Evolutionary conservation across 345 rosid genomes (phyloP), one percentile per base, ranked within the genome.

Genomic region (Trapa bicornis): DNA sequence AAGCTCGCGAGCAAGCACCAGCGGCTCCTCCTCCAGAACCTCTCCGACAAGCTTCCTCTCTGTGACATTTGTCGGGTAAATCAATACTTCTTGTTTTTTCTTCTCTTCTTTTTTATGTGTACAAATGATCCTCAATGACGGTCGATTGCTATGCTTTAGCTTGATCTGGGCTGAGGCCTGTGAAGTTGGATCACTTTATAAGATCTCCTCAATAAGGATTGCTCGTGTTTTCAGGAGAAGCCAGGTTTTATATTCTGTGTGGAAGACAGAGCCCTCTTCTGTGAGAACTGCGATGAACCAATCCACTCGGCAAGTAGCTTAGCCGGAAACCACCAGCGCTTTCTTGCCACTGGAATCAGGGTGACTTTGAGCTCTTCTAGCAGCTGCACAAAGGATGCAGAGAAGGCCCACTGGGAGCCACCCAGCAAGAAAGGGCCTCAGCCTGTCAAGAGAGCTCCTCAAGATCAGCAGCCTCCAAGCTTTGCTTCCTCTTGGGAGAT

Each of bases 1-100:
- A 94, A 94, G 81, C 91, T 94, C 42, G 99, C 99, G 0, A 94
- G 97, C 83, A 94, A 94, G 79, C 99, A 94, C 68, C 99, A 94
- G 80, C 81, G 99, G 73, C 95, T 94, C 64, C 96, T 84, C 66
- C 97, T 91, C 1, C 75, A 72, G 48, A 60, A 53, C 38, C 69
- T 88, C 63, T 81, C 97, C 56, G 43, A 41, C 43, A 41, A 41
- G 43, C 43, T 41, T 0, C 43, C 43, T 41, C 43, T 41, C 43
- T 41, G 43, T 41, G 43, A 41, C 43, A 41, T 41, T 3, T 41
- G 43, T 41, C 43, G 7, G 43, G 43, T 41, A 41, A 41, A 41
- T 41, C 43, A 41, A 1, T 8, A 41, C 6, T 41, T 41, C 43
- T 41, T 41, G 7, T 41, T 41, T 22, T 41, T 41, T 41, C 43